These are phyloP conservation scores for Aegilops bicornis DNA, from an alignment of 176 grass and related monocot genomes.

Conservation along the genomic window DNA sequence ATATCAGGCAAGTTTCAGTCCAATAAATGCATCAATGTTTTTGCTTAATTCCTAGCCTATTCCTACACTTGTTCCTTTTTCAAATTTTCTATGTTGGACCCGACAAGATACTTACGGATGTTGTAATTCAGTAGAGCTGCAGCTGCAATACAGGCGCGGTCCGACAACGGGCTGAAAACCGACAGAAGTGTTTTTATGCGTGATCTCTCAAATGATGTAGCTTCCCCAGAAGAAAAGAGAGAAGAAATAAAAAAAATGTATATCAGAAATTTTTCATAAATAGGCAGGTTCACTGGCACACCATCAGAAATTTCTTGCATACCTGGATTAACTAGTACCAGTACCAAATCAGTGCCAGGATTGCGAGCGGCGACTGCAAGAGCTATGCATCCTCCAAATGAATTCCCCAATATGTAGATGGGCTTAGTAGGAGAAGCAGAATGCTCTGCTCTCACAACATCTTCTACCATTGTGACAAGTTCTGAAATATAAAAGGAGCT, in stretches of 20 bases:
- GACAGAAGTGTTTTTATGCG: conserved; percentile 46
- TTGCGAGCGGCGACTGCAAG: conserved; percentile 68
- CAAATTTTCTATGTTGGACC: background rate
- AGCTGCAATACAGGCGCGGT: conserved; percentile 30
- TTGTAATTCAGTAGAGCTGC: conserved; percentile 55
- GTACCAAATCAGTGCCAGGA: conserved; percentile 56
- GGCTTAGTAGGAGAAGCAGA: conserved; percentile 51
- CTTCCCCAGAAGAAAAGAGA: conserved; percentile 23
- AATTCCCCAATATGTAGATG: conserved; percentile 72
- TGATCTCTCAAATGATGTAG: conserved; percentile 66
- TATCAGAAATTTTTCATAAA: background rate
- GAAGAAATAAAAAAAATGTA: background rate
- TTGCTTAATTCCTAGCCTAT: background rate
- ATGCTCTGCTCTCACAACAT: conserved; percentile 51
- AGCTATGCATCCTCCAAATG: conserved; percentile 81
- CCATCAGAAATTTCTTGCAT: background rate
- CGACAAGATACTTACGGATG: conserved; percentile 38
- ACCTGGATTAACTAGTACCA: conserved; percentile 75
- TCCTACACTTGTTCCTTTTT: background rate
- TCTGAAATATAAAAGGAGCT: conserved; percentile 52
- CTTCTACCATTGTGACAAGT: conserved; percentile 69
- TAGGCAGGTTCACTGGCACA: background rate
- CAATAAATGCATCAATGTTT: background rate
- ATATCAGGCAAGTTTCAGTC: background rate
- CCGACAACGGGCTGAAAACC: conserved; percentile 40